Evolutionary conservation across 768 basidiomycete genomes (phyloP).

Genomic region (Amanita rimosa): DNA sequence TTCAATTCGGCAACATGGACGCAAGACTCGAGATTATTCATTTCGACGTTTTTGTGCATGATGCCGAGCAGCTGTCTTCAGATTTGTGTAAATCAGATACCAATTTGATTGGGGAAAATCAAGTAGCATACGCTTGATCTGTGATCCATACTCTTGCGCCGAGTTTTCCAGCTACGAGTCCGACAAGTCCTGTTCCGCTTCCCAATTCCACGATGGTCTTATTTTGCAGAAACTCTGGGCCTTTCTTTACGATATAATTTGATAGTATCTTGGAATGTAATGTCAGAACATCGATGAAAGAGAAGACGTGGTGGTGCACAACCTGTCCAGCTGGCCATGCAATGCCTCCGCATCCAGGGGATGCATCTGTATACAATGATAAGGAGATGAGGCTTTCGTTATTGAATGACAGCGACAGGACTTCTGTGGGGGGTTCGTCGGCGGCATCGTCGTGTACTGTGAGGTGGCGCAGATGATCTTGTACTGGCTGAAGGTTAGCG

Average conservation of each 20-base stretch:
- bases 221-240: constrained; percentile 33
- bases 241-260: constrained; percentile 55
- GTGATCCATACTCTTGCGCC: constrained; percentile 67
- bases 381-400: constrained; percentile 25
- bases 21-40: constrained; percentile 46
- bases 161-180: constrained; percentile 65
- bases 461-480: constrained; percentile 51
- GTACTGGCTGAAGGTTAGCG: no score
- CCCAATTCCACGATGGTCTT: constrained; percentile 74
- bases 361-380: constrained; percentile 58
- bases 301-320: constrained; percentile 6
- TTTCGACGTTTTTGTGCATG: constrained; percentile 61
- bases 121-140: constrained; percentile 71
- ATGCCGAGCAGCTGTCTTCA: constrained; percentile 64
- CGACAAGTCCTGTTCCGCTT: constrained; percentile 89
- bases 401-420: constrained; percentile 32
- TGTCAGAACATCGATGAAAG: background rate
- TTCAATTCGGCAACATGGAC: constrained; percentile 65
- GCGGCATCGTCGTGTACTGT: constrained; percentile 21
- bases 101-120: constrained; percentile 1
- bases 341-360: constrained; percentile 85
- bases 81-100: constrained; percentile 8
- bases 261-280: constrained; percentile 52
- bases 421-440: constrained; percentile 24
- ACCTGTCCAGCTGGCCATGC: constrained; percentile 93